Conservation (phyloP, 2,329 filamentous ascomycete species). For the Domatiomyces catenatus region DNA sequence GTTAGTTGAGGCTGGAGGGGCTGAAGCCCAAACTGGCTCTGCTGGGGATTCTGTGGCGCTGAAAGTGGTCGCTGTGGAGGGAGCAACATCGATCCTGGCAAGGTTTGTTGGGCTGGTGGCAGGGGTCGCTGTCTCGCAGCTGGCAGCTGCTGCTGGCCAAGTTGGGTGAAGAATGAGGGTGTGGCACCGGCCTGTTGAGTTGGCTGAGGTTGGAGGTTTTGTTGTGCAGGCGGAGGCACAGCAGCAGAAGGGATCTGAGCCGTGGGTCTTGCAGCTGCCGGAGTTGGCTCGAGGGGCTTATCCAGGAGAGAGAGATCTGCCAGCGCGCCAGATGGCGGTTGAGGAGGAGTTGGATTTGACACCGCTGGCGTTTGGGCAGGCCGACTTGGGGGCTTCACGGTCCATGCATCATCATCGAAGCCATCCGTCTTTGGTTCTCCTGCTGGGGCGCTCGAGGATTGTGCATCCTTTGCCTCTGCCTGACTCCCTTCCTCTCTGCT, state of each 20-base stretch:
- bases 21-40: conserved; percentile 56
- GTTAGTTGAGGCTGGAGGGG: conserved; percentile 76
- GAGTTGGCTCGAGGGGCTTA: conserved; percentile 42
- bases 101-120: conserved; percentile 43
- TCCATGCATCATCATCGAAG: conserved; percentile 96
- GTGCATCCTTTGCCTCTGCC: conserved; percentile 33
- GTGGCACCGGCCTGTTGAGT: conserved; percentile 28
- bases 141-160: conserved; percentile 21
- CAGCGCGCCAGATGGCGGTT: conserved; percentile 51
- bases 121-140: conserved; percentile 51
- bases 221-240: conserved; percentile 21
- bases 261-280: conserved; percentile 27
- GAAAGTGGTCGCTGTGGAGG: conserved; percentile 72
- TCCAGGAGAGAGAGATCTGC: conserved; percentile 51
- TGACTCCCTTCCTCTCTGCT: conserved; percentile 35
- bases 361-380: conserved; percentile 25
- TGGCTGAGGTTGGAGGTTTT: conserved; percentile 27
- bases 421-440: conserved; percentile 39
- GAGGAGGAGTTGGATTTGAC: conserved; percentile 26
- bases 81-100: conserved; percentile 48
- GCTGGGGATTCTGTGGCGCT: conserved; percentile 62
- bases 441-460: conserved; percentile 33
- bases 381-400: conserved; percentile 55
- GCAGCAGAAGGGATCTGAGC: conserved; percentile 24
- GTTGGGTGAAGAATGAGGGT: conserved; percentile 36